Evolutionary conservation across 2,329 filamentous ascomycete genomes (phyloP), one percentile per base, ranked within the genome.

Genomic region (Colletotrichum kahawae): DNA sequence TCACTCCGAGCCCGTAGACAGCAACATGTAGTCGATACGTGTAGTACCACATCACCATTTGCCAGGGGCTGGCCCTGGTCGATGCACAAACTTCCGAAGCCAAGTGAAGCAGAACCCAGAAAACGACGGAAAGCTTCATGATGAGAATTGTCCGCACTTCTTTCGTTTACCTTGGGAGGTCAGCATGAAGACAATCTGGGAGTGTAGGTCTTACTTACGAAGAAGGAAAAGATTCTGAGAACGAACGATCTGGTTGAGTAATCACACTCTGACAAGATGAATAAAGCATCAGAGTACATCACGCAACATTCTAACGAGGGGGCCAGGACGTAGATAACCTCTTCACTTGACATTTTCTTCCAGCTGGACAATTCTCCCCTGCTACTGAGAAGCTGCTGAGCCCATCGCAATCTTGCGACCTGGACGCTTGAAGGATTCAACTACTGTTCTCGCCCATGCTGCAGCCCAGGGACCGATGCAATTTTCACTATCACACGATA

Each of bases 361-460:
- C 9, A 48, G 38, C 38, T 48, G 18, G 3, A 43, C 4, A 0
- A 43, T 43, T 3, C 4, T 43, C 8, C 1, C n/a, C 38, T n/a
- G 38, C 2, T 3, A 5, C 18, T 48, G 18, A n/a, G 38, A n/a
- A 48, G 38, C 18, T 48, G 38, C 38, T 48, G 6, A 12, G 18
- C 18, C 9, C 18, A 48, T n/a, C 0, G 18, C 1, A 48, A n/a
- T n/a, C 4, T n/a, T n/a, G 18, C 0, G 18, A 0, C 0, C 18
- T 0, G 3, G 38, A 48, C 9, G 9, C 5, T 48, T 48, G 38
- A 0, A 48, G 18, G 18, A 48, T n/a, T 48, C 38, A n/a, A 48
- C 38, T n/a, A 7, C 38, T n/a, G 18, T n/a, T 48, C 38, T 48
- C 38, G 38, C 18, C 38, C 38, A 48, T 5, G 5, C 18, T n/a